Conservation (phyloP, 345 rosid genomes). For the Salix exigua region DNA sequence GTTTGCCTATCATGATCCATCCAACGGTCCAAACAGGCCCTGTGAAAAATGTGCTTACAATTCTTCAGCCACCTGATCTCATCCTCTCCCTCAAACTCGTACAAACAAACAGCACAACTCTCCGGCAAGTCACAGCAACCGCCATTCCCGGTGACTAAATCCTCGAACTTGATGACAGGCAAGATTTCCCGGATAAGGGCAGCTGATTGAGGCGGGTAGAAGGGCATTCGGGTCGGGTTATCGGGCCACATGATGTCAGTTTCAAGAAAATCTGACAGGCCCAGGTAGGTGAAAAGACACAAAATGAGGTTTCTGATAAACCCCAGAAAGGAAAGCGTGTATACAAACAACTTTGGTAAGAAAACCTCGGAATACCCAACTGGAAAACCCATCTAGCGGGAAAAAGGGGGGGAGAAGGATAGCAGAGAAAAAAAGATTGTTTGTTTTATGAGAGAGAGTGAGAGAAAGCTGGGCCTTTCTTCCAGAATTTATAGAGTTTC, state of each 20-base stretch:
- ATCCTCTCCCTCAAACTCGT: constrained; percentile 66
- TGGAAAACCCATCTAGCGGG: constrained; percentile 67
- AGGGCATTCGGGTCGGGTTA: constrained; percentile 30
- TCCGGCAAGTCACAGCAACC: constrained; percentile 49
- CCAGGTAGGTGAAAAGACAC: constrained; percentile 49
- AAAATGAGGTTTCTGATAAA: constrained; percentile 49
- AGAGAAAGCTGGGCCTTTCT: constrained; percentile 4
- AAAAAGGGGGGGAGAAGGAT: not conserved
- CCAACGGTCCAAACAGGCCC: constrained; percentile 89
- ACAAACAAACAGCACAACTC: constrained; percentile 76
- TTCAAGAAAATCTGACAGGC: constrained; percentile 77
- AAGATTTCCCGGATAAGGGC: constrained; percentile 73
- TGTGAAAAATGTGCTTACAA: constrained; percentile 77
- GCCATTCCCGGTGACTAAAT: constrained; percentile 25
- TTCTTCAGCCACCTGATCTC: constrained; percentile 79
- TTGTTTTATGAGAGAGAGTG: not conserved
- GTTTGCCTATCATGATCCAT: constrained; percentile 86
- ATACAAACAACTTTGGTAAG: constrained; percentile 67
- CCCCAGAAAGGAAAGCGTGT: constrained; percentile 57
- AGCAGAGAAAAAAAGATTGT: not conserved
- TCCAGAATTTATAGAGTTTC: not conserved
- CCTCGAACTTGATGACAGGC: constrained; percentile 62
- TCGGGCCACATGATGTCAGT: constrained; percentile 60
- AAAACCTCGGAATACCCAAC: constrained; percentile 71
- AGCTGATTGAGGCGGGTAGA: constrained; percentile 57